A percentile compares a stretch with the other conserved stretches of the same genome.
Conservation (phyloP, 352 stramenopile genomes). For the Globisporangium lucens region DNA sequence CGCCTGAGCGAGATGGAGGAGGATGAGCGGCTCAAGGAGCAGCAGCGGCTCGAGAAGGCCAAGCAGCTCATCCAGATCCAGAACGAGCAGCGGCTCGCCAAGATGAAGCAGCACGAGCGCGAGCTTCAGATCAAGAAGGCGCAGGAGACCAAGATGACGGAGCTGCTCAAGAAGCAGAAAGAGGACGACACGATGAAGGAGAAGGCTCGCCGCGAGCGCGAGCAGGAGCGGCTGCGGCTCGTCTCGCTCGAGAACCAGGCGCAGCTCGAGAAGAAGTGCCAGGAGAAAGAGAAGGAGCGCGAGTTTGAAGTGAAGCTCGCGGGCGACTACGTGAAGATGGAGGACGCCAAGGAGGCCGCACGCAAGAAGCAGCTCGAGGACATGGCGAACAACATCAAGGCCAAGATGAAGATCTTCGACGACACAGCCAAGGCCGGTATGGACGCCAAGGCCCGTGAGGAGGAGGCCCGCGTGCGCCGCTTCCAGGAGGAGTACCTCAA, state of each 20-base stretch:
- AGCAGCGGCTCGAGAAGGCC: slow-evolving; percentile 42
- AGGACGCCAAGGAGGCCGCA: slow-evolving; percentile 62
- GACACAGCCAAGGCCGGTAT: slow-evolving; percentile 71
- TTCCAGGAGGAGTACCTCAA: slow-evolving; percentile 68
- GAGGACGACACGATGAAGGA: slow-evolving; percentile 54
- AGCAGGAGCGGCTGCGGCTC: slow-evolving; percentile 58
- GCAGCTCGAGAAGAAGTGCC: slow-evolving; percentile 57
- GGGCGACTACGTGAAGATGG: slow-evolving; percentile 69
- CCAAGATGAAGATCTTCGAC: slow-evolving; percentile 83
- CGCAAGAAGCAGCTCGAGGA: slow-evolving; percentile 63
- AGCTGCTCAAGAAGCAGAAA: slow-evolving; percentile 48
- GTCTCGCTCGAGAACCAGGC: slow-evolving; percentile 65
- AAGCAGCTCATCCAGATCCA: slow-evolving; percentile 69
- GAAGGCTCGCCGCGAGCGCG: slow-evolving; percentile 39
- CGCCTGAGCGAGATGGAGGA: slow-evolving; percentile 49
- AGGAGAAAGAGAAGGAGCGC: slow-evolving; percentile 45
- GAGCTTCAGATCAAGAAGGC: slow-evolving; percentile 47
- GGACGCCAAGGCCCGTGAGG: slow-evolving; percentile 57
- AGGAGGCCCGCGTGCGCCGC: slow-evolving; percentile 54
- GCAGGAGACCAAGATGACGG: slow-evolving; percentile 50
- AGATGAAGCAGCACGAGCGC: slow-evolving; percentile 50
- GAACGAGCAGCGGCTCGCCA: slow-evolving; percentile 58
- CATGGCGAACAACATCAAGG: slow-evolving; percentile 73
- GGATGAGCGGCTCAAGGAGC: slow-evolving; percentile 55
- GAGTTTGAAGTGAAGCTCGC: slow-evolving; percentile 66